Conservation (phyloP, 768 basidiomycete genomes). For the Tylopilus rubrobrunneus region DNA sequence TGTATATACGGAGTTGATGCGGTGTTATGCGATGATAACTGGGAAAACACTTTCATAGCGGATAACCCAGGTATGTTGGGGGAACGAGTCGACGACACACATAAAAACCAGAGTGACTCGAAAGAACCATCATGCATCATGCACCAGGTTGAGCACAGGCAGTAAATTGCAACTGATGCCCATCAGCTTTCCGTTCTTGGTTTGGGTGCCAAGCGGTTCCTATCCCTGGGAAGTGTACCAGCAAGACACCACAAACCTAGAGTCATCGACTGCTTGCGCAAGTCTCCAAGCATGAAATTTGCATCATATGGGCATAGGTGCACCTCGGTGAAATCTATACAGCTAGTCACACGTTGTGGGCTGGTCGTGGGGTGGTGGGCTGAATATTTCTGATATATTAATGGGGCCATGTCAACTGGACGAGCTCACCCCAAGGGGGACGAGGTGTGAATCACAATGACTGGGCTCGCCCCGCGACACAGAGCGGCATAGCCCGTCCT, state of each 20-base stretch:
- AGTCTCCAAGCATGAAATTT: constrained; percentile 34
- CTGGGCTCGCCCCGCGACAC: not conserved
- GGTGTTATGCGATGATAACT: too few relatives aligned
- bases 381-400: constrained; percentile 9
- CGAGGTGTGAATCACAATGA: not conserved
- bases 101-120: too few relatives aligned
- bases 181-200: constrained; percentile 66
- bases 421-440: constrained; percentile 15
- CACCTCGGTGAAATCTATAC: not conserved
- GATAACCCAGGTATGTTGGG: not conserved
- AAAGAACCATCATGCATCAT: too few relatives aligned
- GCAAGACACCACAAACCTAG: constrained; percentile 33
- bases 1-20: not conserved
- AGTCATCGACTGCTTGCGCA: constrained; percentile 36
- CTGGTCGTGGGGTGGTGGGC: not conserved
- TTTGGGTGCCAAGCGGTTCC: constrained; percentile 41
- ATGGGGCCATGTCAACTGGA: constrained; percentile 8
- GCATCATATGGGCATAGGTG: constrained; percentile 38
- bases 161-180: constrained; percentile 6
- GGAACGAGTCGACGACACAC: not conserved
- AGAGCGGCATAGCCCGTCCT: not conserved
- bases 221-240: constrained; percentile 40
- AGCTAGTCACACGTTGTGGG: not conserved
- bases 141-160: not conserved
- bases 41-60: not conserved